A percentile compares a stretch with the other conserved stretches of the same genome.
Evolutionary conservation across 768 basidiomycete genomes (phyloP).

Genomic region (Coprinopsis marcescibilis): DNA sequence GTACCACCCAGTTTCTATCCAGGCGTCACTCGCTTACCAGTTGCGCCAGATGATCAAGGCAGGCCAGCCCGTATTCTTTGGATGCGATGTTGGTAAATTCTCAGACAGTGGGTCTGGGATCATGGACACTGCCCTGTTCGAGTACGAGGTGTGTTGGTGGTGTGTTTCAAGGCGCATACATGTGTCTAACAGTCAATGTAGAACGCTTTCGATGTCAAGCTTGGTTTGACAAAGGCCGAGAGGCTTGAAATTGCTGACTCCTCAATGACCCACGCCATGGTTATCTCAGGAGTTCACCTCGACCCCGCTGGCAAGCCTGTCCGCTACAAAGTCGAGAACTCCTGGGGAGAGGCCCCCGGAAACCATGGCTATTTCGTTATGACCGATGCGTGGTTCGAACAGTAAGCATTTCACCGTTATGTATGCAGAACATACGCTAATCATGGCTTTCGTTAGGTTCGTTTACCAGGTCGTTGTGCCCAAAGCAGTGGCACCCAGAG

Average conservation of each 20-base stretch:
- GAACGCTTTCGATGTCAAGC: conserved; percentile 77
- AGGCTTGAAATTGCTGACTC: conserved; percentile 80
- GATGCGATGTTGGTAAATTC: conserved; percentile 91
- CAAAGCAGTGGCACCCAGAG: conserved; percentile 69
- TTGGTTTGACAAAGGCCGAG: conserved; percentile 81
- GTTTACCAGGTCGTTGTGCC: conserved; percentile 94
- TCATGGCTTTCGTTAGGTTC: conserved; percentile 38
- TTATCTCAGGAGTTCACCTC: conserved; percentile 88
- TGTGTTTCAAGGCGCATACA: not conserved
- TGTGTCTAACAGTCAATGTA: conserved; percentile 21
- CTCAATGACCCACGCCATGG: conserved; percentile 94
- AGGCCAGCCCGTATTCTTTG: conserved; percentile 90
- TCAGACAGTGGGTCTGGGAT: conserved; percentile 67
- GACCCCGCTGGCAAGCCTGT: conserved; percentile 69
- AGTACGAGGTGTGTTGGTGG: conserved; percentile 59
- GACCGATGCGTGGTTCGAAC: conserved; percentile 88
- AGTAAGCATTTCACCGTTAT: conserved; percentile 44
- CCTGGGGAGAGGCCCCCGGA: conserved; percentile 76
- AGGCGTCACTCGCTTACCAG: not conserved
- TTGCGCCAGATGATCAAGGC: conserved; percentile 64
- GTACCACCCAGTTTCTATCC: conserved; percentile 20
- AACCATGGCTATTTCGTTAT: conserved; percentile 90
- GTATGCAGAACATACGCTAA: conserved; percentile 1
- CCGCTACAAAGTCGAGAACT: conserved; percentile 97
- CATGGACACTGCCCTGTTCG: conserved; percentile 81